Conservation (phyloP, 805 yeast species). For the Wickerhamia fluorescens region DNA sequence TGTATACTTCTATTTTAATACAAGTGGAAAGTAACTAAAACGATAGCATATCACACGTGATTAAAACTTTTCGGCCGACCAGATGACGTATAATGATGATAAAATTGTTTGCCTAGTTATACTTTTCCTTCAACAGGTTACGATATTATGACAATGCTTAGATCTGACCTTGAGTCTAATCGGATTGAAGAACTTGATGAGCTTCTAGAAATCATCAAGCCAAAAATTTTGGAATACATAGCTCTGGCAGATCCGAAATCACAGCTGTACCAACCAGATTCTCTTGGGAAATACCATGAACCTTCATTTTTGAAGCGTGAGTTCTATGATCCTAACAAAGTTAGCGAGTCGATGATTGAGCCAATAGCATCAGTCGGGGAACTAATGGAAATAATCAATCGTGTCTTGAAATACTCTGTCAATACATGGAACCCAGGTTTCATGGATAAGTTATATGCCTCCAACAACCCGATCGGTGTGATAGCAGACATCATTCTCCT, state of each 20-base stretch:
- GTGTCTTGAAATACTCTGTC: slow-evolving; percentile 58
- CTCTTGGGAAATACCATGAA: slow-evolving; percentile 45
- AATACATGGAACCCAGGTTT: slow-evolving; percentile 87
- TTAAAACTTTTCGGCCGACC: no score
- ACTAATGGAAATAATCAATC: slow-evolving; percentile 44
- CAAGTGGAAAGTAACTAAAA: no score
- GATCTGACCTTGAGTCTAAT: slow-evolving; percentile 37
- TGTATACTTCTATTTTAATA: no score
- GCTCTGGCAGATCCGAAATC: slow-evolving; percentile 35
- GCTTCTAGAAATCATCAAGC: slow-evolving; percentile 45
- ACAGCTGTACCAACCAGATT: slow-evolving; percentile 24
- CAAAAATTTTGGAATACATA: slow-evolving; percentile 48
- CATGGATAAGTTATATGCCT: slow-evolving; percentile 75
- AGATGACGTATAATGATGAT: no score
- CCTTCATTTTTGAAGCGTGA: slow-evolving; percentile 41
- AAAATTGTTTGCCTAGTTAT: no score
- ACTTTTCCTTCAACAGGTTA: no score
- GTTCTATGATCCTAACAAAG: slow-evolving; percentile 10
- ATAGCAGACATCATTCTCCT: slow-evolving; percentile 64
- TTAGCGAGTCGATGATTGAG: slow-evolving; percentile 5
- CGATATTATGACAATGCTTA: slow-evolving; percentile 2
- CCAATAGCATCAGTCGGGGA: slow-evolving; percentile 11
- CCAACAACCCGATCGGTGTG: slow-evolving; percentile 81
- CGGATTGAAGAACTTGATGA: slow-evolving; percentile 52
- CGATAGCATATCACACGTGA: no score